Conservation (phyloP, 2,329 filamentous ascomycete species). For the Mycosphaerella arachidis region DNA sequence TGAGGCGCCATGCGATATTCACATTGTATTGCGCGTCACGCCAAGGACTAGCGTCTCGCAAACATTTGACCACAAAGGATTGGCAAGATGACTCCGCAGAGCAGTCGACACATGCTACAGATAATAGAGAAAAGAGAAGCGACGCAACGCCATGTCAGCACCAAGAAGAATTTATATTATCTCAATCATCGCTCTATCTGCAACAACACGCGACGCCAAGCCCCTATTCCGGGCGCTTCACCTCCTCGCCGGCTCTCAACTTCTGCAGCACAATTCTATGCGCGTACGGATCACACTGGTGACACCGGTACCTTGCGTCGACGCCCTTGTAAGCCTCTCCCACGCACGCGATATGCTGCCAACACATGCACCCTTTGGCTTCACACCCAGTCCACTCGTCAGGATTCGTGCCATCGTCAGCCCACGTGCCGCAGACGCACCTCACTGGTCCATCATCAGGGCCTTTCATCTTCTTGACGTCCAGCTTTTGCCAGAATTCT, state of each 20-base stretch:
- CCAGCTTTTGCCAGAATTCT: slow-evolving; percentile 25
- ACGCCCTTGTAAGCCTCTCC: slow-evolving; percentile 8
- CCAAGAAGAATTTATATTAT: background rate
- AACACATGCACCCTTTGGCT: slow-evolving; percentile 20
- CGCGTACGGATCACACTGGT: slow-evolving; percentile 24
- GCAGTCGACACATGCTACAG: too few species aligned
- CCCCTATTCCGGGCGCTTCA: background rate
- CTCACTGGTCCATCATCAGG: slow-evolving; percentile 19
- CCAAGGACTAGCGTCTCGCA: too few species aligned
- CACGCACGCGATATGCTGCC: slow-evolving; percentile 30
- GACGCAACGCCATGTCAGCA: background rate
- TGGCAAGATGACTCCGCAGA: too few species aligned
- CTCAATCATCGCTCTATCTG: background rate
- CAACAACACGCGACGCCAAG: background rate
- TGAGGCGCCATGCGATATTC: too few species aligned
- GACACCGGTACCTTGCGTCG: slow-evolving; percentile 22
- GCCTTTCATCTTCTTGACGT: slow-evolving; percentile 15
- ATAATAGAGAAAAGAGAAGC: too few species aligned
- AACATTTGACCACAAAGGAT: too few species aligned
- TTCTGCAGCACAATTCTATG: slow-evolving; percentile 16
- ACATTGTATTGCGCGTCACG: too few species aligned
- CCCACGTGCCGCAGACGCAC: slow-evolving; percentile 26
- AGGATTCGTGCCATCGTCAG: slow-evolving; percentile 14
- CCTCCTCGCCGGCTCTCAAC: slow-evolving; percentile 10
- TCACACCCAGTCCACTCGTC: slow-evolving; percentile 25